Evolutionary conservation across 805 yeast genomes (phyloP).

Genomic region (Lachancea thermotolerans): DNA sequence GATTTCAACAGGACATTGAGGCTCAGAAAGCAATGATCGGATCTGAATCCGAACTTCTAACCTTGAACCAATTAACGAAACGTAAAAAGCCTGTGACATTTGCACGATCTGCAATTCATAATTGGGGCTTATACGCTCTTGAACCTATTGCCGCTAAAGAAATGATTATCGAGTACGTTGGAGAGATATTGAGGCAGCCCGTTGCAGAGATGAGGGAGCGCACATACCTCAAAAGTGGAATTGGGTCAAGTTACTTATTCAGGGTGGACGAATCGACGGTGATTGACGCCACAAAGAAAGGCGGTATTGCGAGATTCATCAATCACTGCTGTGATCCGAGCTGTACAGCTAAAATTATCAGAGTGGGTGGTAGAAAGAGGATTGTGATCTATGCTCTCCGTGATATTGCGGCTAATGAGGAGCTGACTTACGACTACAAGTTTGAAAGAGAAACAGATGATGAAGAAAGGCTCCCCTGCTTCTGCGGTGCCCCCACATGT

Average conservation of each 20-base stretch:
- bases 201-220: slow-evolving; percentile 91
- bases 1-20: slow-evolving; percentile 83
- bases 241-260: slow-evolving; percentile 90
- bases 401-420: slow-evolving; percentile 84
- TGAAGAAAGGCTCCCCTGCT: slow-evolving; percentile 79
- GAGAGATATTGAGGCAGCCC: slow-evolving; percentile 87
- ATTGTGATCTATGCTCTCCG: slow-evolving; percentile 91
- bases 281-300: slow-evolving; percentile 94
- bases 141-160: slow-evolving; percentile 95
- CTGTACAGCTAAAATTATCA: slow-evolving; percentile 93
- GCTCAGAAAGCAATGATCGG: slow-evolving; percentile 74
- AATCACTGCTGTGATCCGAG: slow-evolving; percentile 97
- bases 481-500: slow-evolving; percentile 94
- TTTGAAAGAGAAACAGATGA: slow-evolving; percentile 88
- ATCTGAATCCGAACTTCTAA: slow-evolving; percentile 71
- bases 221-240: slow-evolving; percentile 79
- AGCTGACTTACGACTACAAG: slow-evolving; percentile 91
- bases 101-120: slow-evolving; percentile 94
- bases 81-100: slow-evolving; percentile 93
- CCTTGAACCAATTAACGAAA: slow-evolving; percentile 80
- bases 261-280: slow-evolving; percentile 91
- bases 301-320: slow-evolving; percentile 94
- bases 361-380: slow-evolving; percentile 88
- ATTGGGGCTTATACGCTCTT: slow-evolving; percentile 95
- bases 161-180: slow-evolving; percentile 97